Evolutionary conservation across 192 early-diverging fungal species (phyloP), one percentile per base, ranked within the genome.

Genomic region (Anaeromyces robustus): DNA sequence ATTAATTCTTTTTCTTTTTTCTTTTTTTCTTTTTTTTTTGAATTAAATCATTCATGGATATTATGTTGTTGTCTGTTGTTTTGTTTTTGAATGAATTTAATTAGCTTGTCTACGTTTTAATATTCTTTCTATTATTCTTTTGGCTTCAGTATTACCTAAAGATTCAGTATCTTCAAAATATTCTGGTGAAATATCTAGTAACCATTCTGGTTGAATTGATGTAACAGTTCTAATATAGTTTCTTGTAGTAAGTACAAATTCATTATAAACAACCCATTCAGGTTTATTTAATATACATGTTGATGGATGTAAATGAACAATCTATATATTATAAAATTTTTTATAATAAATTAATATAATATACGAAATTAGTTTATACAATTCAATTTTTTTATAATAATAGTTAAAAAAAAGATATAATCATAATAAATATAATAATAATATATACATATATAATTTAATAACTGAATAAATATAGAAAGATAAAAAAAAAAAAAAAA

Each of bases 251-350:
- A 99, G 85, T 14, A 98, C 98, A 92, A 97, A 99, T 86, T 99
- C 98, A 81, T 99, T 97, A 87, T 98, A 99, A 37, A 98, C 86
- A 4, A 98, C 96, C 98, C 98, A 99, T 86, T 98, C 96, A n/a
- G 96, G 95, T 80, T 96, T 96, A 81, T 92, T 92, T 77, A 91
- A 91, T 30, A 99, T 85, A 82, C 92, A 91, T 29, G 93, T 94
- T 37, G 95, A 96, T 30, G 97, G 97, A 82, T 98, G 96, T 41
- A 99, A 88, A 77, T 93, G 92, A 16, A 98, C 98, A 32, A 94
- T 77, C 86, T 89, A 80, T n/a, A 29, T 80, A 59, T n/a, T 9
- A 68, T n/a, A 68, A 39, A 12, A 14, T 14, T 39, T 12, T 14
- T 39, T 7, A 14, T 39, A 68, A 68, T 68, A 68, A 22, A 9